Conservation (phyloP, 306 rosid species). For the Sechiopsis laciniata region DNA sequence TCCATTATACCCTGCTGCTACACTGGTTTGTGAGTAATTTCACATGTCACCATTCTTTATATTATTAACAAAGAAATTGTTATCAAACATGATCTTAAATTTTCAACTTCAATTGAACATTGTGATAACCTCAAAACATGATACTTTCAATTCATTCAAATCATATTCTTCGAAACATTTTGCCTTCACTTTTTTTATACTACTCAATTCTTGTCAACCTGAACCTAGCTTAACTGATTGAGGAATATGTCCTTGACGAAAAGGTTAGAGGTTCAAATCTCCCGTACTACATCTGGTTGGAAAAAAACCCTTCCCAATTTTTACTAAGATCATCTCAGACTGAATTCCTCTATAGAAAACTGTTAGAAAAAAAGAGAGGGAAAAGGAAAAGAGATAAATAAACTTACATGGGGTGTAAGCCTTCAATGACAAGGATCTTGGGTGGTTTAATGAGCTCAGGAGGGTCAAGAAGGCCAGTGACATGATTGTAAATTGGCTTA, state of each 20-base stretch:
- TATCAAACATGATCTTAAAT: too few species aligned
- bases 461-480: slow-evolving; percentile 88
- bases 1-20: too few species aligned
- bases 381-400: not conserved
- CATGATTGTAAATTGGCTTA: slow-evolving; percentile 91
- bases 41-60: too few species aligned
- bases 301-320: too few species aligned
- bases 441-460: slow-evolving; percentile 95
- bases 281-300: too few species aligned
- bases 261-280: too few species aligned
- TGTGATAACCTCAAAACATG: not conserved
- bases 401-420: slow-evolving; percentile 94
- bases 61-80: too few species aligned
- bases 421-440: slow-evolving; percentile 93
- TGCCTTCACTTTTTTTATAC: not conserved
- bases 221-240: too few species aligned
- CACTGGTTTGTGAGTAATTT: too few species aligned
- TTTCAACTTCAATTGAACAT: too few species aligned
- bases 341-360: not conserved
- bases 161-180: not conserved
- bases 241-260: too few species aligned
- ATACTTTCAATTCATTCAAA: not conserved
- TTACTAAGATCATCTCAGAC: not conserved
- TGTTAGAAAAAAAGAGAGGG: not conserved
- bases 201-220: not conserved